Conservation (phyloP, 805 yeast species). For the Pichia rugopelliculosa region DNA sequence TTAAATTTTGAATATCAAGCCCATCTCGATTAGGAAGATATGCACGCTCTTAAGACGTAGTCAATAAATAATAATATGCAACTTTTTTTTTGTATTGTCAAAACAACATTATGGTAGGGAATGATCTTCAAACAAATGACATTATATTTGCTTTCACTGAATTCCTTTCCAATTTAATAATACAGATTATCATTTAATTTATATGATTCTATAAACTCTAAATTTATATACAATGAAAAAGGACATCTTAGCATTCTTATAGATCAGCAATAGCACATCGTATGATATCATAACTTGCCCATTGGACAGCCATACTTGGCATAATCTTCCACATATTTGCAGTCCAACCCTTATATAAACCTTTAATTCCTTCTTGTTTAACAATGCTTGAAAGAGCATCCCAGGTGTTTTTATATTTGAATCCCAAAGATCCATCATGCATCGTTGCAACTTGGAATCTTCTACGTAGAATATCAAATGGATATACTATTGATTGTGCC, state of each 20-base stretch:
- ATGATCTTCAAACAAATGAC: no score
- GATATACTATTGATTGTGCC: conserved; percentile 87
- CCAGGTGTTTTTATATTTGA: conserved; percentile 65
- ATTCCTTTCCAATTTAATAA: no score
- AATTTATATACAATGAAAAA: background rate
- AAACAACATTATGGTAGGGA: no score
- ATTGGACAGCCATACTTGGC: conserved; percentile 93
- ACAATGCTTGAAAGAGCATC: conserved; percentile 71
- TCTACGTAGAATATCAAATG: conserved; percentile 81
- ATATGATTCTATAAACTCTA: background rate
- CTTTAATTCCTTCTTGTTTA: conserved; percentile 62
- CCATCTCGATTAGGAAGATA: no score
- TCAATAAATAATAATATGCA: no score
- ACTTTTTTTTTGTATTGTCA: no score
- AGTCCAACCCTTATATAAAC: conserved; percentile 65
- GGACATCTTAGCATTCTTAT: background rate
- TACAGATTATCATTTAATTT: background rate
- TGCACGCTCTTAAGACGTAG: no score
- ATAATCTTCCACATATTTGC: conserved; percentile 85
- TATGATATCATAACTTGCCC: conserved; percentile 77
- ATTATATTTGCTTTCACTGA: no score
- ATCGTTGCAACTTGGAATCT: conserved; percentile 86
- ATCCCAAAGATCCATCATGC: conserved; percentile 73
- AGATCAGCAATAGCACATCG: conserved; percentile 26
- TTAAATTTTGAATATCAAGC: no score